Evolutionary conservation across 1,284 basidiomycete genomes (phyloP), one percentile per base, ranked within the genome.

Genomic region (Boletus smithii): DNA sequence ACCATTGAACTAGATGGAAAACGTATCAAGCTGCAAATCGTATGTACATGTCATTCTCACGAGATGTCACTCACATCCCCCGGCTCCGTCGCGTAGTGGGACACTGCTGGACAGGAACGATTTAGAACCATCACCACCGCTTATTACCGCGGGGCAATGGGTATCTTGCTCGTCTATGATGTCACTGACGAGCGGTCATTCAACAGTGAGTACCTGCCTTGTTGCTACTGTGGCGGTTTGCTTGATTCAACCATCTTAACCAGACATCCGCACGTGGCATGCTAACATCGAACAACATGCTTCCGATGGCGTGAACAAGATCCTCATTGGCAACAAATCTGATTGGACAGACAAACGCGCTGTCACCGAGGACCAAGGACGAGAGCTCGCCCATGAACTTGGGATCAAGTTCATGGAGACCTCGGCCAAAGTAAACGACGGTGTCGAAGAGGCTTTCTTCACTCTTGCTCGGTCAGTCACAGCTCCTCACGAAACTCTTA

Each of bases 61-160:
- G 32, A 42, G 48, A 38, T 39, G 23, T 46, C 40, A 32, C 48
- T 49, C 51, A 49, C 16, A 5, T n/a, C 39, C 8, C 18, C 37
- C 40, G 30, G 2, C 6, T 23, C 18, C 34, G 27, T 47, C 42
- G 48, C 53, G 27, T 51, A 95, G 91, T 97, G 94, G 94, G 94
- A 97, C 69, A 99, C 97, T 51, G 97, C 97, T 41, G 95, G 97
- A 33, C 97, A 99, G 76, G 97, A 99, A 75, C 88, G 97, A 31
- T 99, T 99, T 79, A 81, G 95, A 63, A 99, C 97, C 36, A 99
- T 99, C 70, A 99, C 97, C 35, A 97, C 95, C 8, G 95, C 97
- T n/a, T 99, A 99, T 73, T 99, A 99, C 77, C 88, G 97, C 59
- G 97, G 97, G 37, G 97, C 97, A 14, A 99, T 99, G 95, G 97